phyloP scores from a whole-genome alignment of 768 basidiomycete species.

The Floccularia luteovirens region DNA sequence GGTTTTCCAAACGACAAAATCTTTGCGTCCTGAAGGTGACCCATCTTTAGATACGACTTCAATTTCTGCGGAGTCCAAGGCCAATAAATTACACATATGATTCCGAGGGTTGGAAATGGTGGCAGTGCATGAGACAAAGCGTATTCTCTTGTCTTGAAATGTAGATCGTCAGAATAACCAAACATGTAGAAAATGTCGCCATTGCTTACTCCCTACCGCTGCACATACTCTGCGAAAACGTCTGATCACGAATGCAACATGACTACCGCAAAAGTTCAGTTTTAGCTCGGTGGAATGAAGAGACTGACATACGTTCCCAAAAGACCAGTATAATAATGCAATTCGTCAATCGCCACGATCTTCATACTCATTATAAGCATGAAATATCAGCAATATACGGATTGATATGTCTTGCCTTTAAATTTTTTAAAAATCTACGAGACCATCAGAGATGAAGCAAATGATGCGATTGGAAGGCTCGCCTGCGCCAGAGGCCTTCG shows the following conservation, averaged over 20 bases:
- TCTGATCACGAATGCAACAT: conserved; percentile 74
- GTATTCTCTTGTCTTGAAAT: conserved; percentile 41
- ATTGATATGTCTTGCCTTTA: conserved; percentile 32
- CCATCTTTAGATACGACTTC: conserved; percentile 73
- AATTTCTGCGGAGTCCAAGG: conserved; percentile 51
- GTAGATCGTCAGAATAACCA: background rate
- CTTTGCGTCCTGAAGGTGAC: conserved; percentile 74
- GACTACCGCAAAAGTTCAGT: conserved; percentile 35
- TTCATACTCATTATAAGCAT: conserved; percentile 10
- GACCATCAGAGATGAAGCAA: conserved; percentile 3
- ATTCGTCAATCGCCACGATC: conserved; percentile 76
- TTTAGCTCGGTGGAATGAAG: conserved; percentile 1
- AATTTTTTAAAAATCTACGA: conserved; percentile 63
- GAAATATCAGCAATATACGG: background rate
- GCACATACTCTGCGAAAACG: conserved; percentile 69
- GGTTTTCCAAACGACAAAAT: conserved; percentile 75
- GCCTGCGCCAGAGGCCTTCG: conserved; percentile 81
- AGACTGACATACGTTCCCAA: conserved; percentile 57
- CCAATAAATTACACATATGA: conserved; percentile 76
- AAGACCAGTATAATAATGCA: conserved; percentile 79
- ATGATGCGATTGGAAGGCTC: conserved; percentile 6
- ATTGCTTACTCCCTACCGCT: conserved; percentile 63
- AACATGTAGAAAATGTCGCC: background rate
- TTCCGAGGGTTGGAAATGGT: conserved; percentile 70
- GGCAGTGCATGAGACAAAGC: conserved; percentile 83